Percentiles rank a stretch among this genome's conserved stretches.
Conservation (phyloP, 805 yeast genomes). For the Candida orba region DNA sequence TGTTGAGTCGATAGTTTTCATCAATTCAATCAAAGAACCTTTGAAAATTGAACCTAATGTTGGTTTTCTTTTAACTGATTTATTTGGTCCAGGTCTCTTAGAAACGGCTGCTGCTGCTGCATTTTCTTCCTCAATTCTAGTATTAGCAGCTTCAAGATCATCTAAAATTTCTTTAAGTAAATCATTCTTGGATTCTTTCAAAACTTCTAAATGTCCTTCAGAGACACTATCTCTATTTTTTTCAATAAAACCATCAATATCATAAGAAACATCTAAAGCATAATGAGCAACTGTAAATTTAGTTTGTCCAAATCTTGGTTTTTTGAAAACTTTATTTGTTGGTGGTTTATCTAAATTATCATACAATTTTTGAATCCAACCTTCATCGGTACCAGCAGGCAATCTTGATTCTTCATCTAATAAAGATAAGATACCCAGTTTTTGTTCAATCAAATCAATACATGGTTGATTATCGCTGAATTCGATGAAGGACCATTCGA, state of each 20-base stretch:
- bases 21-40: conserved; percentile 82
- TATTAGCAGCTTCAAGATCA: conserved; percentile 48
- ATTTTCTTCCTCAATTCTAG: conserved; percentile 26
- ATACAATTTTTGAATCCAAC: conserved; percentile 88
- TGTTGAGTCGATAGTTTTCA: conserved; percentile 88
- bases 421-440: conserved; percentile 78
- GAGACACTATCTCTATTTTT: conserved; percentile 97
- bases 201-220: conserved; percentile 86
- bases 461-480: conserved; percentile 97
- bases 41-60: conserved; percentile 94
- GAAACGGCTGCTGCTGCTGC: conserved; percentile 21
- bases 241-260: conserved; percentile 90
- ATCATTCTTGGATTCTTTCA: conserved; percentile 60
- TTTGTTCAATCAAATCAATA: conserved; percentile 83
- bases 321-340: conserved; percentile 69
- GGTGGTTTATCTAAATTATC: conserved; percentile 77
- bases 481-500: conserved; percentile 95
- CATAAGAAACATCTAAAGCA: conserved; percentile 90
- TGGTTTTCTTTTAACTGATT: conserved; percentile 63
- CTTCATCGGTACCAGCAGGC: conserved; percentile 88
- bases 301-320: conserved; percentile 90
- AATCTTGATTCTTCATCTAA: conserved; percentile 93
- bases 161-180: conserved; percentile 59
- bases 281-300: conserved; percentile 89
- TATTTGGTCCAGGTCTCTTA: conserved; percentile 31